These are phyloP conservation scores for Lachancea kluyveri DNA, from an alignment of 805 yeast species.

Conservation along the genomic window DNA sequence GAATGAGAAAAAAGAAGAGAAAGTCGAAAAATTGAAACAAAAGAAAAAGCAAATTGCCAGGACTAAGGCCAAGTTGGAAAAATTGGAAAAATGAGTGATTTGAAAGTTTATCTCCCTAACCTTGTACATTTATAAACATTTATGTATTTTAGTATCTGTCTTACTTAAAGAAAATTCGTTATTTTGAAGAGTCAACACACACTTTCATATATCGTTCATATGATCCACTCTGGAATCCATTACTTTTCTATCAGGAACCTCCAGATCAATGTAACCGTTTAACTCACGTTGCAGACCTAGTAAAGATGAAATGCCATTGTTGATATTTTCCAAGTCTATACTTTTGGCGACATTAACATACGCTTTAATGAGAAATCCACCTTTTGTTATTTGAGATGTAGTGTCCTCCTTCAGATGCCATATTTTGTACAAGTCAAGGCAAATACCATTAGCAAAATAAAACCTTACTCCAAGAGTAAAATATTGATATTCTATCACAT, in stretches of 20 bases:
- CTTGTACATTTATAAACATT: slow-evolving; percentile 8
- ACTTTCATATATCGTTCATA: slow-evolving; percentile 7
- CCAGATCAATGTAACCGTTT: slow-evolving; percentile 59
- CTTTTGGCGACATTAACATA: slow-evolving; percentile 64
- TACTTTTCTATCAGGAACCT: slow-evolving; percentile 67
- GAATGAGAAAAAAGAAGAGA: slow-evolving; percentile 70
- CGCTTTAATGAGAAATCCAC: slow-evolving; percentile 52
- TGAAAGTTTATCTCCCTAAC: slow-evolving; percentile 2
- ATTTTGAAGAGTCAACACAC: neutral
- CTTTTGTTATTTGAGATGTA: slow-evolving; percentile 46
- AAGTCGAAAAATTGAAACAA: slow-evolving; percentile 60
- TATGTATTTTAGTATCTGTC: too few relatives aligned
- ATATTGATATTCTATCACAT: slow-evolving; percentile 44
- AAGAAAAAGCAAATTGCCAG: slow-evolving; percentile 68
- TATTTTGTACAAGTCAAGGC: slow-evolving; percentile 23
- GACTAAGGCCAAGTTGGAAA: slow-evolving; percentile 44
- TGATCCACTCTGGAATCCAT: slow-evolving; percentile 68
- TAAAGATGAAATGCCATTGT: slow-evolving; percentile 58
- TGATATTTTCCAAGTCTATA: slow-evolving; percentile 69
- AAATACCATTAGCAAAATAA: slow-evolving; percentile 24
- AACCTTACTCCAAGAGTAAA: slow-evolving; percentile 26
- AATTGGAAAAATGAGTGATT: slow-evolving; percentile 18
- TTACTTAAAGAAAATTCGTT: slow-evolving; percentile 1
- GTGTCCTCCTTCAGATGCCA: slow-evolving; percentile 24
- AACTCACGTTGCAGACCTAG: slow-evolving; percentile 58